Evolutionary conservation across 176 grass and related monocot genomes (phyloP).

Genomic region (Chloris gayana): DNA sequence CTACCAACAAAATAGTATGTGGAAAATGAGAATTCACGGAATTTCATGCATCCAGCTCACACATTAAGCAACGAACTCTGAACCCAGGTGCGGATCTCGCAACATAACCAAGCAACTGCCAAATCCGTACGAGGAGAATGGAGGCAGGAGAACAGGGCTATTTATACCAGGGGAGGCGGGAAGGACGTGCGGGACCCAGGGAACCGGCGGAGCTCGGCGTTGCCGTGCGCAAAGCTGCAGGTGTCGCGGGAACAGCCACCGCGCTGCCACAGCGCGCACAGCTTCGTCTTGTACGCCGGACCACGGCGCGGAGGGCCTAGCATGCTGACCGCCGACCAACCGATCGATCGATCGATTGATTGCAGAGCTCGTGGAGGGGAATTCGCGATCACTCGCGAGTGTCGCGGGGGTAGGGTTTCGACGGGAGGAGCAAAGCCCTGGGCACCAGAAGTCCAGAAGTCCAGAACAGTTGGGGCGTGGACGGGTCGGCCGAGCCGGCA

Average conservation of each 20-base stretch:
- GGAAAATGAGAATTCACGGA: background rate
- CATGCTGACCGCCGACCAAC: conserved; percentile 19
- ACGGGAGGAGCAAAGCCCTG: conserved; percentile 30
- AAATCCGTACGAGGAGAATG: background rate
- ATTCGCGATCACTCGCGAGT: conserved; percentile 29
- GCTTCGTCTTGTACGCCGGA: conserved; percentile 90
- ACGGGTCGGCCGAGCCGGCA: background rate
- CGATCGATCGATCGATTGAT: background rate
- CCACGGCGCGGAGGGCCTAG: conserved; percentile 53
- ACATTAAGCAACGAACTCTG: conserved; percentile 22
- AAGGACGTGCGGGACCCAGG: conserved; percentile 49
- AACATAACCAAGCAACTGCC: background rate
- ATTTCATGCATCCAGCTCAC: background rate
- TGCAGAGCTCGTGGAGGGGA: background rate
- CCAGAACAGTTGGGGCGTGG: background rate
- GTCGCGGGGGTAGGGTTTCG: conserved; percentile 32
- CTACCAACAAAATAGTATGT: background rate
- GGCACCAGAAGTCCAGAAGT: background rate
- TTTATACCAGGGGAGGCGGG: conserved; percentile 26
- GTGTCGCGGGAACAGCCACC: conserved; percentile 65
- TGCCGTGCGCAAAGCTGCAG: conserved; percentile 88
- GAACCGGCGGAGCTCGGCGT: conserved; percentile 63
- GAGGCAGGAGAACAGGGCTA: background rate
- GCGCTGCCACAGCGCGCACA: conserved; percentile 78
- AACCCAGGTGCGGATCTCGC: conserved; percentile 14